Evolutionary conservation across 306 rosid species (phyloP).

Genomic region (Castanospermum australe): DNA sequence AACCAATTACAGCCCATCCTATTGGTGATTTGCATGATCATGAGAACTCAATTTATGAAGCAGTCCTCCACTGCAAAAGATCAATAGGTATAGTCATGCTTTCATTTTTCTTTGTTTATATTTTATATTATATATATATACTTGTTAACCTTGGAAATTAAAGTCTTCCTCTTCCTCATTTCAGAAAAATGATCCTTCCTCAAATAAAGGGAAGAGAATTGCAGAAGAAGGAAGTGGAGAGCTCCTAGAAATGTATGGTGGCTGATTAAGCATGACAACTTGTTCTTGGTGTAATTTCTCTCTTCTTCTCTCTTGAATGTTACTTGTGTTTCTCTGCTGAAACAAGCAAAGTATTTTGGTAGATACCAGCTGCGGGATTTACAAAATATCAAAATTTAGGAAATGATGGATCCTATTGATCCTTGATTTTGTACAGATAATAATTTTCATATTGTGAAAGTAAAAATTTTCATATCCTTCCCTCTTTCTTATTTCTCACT

Average conservation of each 20-base stretch:
- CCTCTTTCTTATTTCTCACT: not conserved
- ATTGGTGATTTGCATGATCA: slow-evolving; percentile 34
- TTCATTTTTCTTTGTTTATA: not conserved
- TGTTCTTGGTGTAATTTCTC: slow-evolving; percentile 35
- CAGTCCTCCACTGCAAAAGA: slow-evolving; percentile 71
- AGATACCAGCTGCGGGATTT: slow-evolving; percentile 1
- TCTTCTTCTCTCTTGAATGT: not conserved
- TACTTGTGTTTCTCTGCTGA: slow-evolving; percentile 10
- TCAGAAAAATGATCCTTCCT: slow-evolving; percentile 41
- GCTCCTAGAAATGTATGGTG: slow-evolving; percentile 13
- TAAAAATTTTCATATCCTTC: not conserved
- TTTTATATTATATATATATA: not conserved
- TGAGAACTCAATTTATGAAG: slow-evolving; percentile 62
- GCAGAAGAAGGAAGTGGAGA: slow-evolving; percentile 12
- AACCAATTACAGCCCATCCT: slow-evolving; percentile 1
- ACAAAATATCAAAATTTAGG: not conserved
- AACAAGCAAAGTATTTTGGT: slow-evolving; percentile 14
- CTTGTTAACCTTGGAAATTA: not conserved
- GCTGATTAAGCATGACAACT: slow-evolving; percentile 23
- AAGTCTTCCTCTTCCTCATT: slow-evolving; percentile 1
- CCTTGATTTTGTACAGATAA: slow-evolving; percentile 11
- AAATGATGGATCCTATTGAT: slow-evolving; percentile 9
- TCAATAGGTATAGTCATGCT: slow-evolving; percentile 48
- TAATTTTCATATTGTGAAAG: not conserved
- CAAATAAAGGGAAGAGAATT: not conserved